Evolutionary conservation across 495 filamentous ascomycete genomes (phyloP).

Genomic region (Aspergillus mulundensis): DNA sequence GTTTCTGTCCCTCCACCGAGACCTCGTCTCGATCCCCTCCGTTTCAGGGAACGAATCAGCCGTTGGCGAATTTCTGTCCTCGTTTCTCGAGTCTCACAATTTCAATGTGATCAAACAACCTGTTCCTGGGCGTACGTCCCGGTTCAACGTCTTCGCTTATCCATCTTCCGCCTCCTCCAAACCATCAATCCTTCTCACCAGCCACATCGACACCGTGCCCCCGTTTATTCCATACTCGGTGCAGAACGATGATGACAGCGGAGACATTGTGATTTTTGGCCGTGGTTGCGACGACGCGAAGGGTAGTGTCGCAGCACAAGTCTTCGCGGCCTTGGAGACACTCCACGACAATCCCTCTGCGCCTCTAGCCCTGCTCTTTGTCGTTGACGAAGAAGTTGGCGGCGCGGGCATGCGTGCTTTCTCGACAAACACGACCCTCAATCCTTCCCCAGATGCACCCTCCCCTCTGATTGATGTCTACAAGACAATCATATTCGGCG

Average conservation of each 20-base stretch:
- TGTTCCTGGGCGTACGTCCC: constrained; percentile 31
- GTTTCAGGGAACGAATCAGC: constrained; percentile 69
- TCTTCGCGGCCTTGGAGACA: constrained; percentile 62
- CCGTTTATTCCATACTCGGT: constrained; percentile 57
- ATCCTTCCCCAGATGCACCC: constrained; percentile 25
- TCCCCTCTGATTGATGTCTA: constrained; percentile 25
- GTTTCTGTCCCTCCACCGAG: constrained; percentile 73
- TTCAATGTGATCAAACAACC: constrained; percentile 65
- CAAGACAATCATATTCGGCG: constrained; percentile 77
- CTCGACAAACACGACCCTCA: constrained; percentile 37
- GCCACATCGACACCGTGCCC: constrained; percentile 69
- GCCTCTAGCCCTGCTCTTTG: constrained; percentile 72
- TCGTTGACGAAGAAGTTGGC: constrained; percentile 79
- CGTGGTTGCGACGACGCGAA: constrained; percentile 91
- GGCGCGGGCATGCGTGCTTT: constrained; percentile 78
- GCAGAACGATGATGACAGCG: constrained; percentile 26
- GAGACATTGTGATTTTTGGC: constrained; percentile 56
- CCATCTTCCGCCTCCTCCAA: constrained; percentile 42
- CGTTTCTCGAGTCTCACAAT: constrained; percentile 60
- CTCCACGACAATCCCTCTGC: constrained; percentile 39
- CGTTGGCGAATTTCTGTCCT: constrained; percentile 62
- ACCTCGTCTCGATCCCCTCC: constrained; percentile 71
- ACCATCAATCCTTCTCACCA: constrained; percentile 67
- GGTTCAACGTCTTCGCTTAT: constrained; percentile 81
- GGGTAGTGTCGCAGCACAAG: constrained; percentile 75